Evolutionary conservation across 805 yeast genomes (phyloP), one percentile per base, ranked within the genome.

Genomic region (Lipomyces mesembrius): DNA sequence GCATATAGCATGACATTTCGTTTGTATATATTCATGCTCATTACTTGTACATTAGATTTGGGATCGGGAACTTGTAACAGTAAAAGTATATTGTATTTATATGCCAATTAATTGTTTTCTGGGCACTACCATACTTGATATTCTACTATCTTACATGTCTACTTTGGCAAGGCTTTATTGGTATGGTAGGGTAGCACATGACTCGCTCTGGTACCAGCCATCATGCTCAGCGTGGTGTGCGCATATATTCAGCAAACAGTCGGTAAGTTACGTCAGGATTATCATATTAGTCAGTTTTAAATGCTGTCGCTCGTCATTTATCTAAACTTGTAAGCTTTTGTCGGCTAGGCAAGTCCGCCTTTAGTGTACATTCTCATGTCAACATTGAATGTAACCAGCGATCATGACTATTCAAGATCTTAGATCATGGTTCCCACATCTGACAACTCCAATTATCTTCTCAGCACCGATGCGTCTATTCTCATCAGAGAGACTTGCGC

Each of bases 391-490:
- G 1, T n/a, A n/a, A n/a, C n/a, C 20, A 6, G 20, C 49, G 7
- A 43, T 39, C n/a, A 52, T 52, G 55, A 20, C 56, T n/a, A 49
- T 11, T 17, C 20, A 27, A 29, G 22, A 56, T 9, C 63, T 65
- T 8, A 35, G 32, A 51, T 7, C 57, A 5, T 65, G 68, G 68
- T 65, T 65, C 49, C 68, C 67, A 3, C 59, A 53, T 34, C 34
- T 64, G 29, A 6, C 11, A 27, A 20, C 57, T n/a, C 69, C 68
- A 17, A n/a, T 64, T 46, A 57, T 66, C 53, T 37, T 63, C 46
- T 39, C 65, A 0, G 68, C 68, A 14, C 68, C 68, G 17, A 66
- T 66, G 69, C 32, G 69, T 9, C 55, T 56, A n/a, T 68, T 62
- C 39, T 49, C 65, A 27, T 56, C 55, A 11, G 59, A 60, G 17